A percentile compares a stretch with the other conserved stretches of the same genome.
Evolutionary conservation across 352 stramenopile genomes (phyloP).

Genomic region (Aphanomyces cochlioides): DNA sequence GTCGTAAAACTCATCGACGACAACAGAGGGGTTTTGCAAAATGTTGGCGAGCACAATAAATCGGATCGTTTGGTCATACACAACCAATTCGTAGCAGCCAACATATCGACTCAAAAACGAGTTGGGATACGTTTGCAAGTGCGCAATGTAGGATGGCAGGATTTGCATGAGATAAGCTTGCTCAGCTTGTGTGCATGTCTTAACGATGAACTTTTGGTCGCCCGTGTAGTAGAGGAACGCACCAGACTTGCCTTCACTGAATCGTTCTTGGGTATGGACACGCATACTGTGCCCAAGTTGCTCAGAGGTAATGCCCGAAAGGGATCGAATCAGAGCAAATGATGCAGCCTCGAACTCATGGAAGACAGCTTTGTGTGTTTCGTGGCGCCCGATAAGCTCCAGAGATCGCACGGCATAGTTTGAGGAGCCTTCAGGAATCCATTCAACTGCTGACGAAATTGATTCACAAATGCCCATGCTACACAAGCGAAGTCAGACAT

Average conservation of each 20-base stretch:
- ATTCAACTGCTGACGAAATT: conserved; percentile 22
- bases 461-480: conserved; percentile 30
- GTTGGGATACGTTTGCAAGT: conserved; percentile 76
- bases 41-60: conserved; percentile 89
- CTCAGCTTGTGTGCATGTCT: conserved; percentile 81
- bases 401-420: conserved; percentile 52
- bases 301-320: conserved; percentile 73
- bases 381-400: conserved; percentile 60
- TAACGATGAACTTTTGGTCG: conserved; percentile 86
- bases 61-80: conserved; percentile 77
- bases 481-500: background rate
- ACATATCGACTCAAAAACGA: conserved; percentile 86
- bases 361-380: conserved; percentile 67
- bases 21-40: conserved; percentile 77
- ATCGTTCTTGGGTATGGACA: conserved; percentile 77
- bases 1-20: conserved; percentile 87
- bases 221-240: conserved; percentile 88
- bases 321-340: conserved; percentile 75
- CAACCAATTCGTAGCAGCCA: conserved; percentile 83
- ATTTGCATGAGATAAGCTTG: conserved; percentile 84
- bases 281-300: conserved; percentile 75
- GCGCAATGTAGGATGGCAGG: conserved; percentile 81
- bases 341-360: conserved; percentile 77
- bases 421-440: conserved; percentile 10
- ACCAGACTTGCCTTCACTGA: conserved; percentile 86